phyloP scores from a whole-genome alignment of 2,329 filamentous ascomycete species.

The Neopestalotiopsis clavispora region DNA sequence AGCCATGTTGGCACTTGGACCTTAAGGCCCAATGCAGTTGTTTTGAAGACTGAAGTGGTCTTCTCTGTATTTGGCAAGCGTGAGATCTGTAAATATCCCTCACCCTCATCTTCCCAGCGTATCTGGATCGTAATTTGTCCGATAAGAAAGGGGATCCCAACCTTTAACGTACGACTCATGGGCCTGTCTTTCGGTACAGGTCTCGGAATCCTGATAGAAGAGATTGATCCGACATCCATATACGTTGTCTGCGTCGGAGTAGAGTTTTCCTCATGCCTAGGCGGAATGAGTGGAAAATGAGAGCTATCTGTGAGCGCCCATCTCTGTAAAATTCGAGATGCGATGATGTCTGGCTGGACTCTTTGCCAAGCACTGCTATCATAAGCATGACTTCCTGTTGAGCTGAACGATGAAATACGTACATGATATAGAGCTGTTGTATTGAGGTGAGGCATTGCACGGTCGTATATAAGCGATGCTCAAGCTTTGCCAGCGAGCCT shows the following conservation, averaged over 20 bases:
- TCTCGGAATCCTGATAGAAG: too few relatives aligned
- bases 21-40: neutral
- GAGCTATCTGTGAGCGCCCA: too few relatives aligned
- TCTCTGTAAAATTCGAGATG: too few relatives aligned
- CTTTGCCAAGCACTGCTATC: neutral
- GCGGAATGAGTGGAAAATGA: too few relatives aligned
- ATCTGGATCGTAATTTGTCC: neutral
- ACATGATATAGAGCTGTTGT: neutral
- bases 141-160: neutral
- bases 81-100: neutral
- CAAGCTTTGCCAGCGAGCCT: neutral
- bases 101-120: neutral
- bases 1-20: neutral
- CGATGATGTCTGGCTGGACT: neutral
- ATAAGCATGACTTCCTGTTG: too few relatives aligned
- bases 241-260: too few relatives aligned
- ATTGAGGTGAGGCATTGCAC: neutral
- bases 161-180: neutral
- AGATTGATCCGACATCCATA: too few relatives aligned
- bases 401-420: too few relatives aligned
- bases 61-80: neutral
- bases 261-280: too few relatives aligned
- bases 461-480: neutral
- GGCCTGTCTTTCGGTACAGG: too few relatives aligned
- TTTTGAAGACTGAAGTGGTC: neutral